Conservation (phyloP, 441 rosid species). For the Pelargonium cotyledonis region DNA sequence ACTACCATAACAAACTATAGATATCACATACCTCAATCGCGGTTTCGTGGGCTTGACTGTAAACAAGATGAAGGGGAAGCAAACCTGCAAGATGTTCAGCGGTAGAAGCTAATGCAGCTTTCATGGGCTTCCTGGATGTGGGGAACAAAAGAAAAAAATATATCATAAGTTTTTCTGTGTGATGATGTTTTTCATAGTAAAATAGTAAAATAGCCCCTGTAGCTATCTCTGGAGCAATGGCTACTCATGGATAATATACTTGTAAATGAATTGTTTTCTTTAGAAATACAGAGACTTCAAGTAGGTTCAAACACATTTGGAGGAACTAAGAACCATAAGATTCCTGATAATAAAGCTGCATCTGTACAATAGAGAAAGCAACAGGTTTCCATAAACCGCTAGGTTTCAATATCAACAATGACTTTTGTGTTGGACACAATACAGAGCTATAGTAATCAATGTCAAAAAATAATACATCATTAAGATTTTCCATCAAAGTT, state of each 20-base stretch:
- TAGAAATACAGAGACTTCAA: background rate
- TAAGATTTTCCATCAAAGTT: background rate
- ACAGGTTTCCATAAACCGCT: background rate
- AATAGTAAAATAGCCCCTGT: background rate
- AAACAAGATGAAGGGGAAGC: slow-evolving; percentile 93
- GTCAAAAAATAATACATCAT: background rate
- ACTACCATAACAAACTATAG: slow-evolving; percentile 7
- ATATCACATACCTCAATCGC: slow-evolving; percentile 71
- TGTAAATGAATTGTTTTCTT: slow-evolving; percentile 3
- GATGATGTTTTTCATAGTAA: background rate
- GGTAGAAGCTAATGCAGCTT: slow-evolving; percentile 88
- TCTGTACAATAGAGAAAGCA: background rate
- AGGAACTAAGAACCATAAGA: background rate
- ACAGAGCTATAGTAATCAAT: background rate
- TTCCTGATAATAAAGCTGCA: background rate
- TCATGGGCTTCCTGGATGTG: slow-evolving; percentile 68
- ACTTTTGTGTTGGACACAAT: background rate
- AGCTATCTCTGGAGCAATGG: background rate
- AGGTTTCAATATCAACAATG: background rate
- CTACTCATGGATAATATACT: background rate
- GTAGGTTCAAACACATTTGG: background rate
- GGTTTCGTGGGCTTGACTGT: slow-evolving; percentile 95
- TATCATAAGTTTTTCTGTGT: background rate
- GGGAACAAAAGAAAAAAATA: slow-evolving; percentile 3
- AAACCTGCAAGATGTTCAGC: slow-evolving; percentile 96